phyloP scores from a whole-genome alignment of 192 early-diverging fungal genomes.

The Rhizophagus clarus region DNA sequence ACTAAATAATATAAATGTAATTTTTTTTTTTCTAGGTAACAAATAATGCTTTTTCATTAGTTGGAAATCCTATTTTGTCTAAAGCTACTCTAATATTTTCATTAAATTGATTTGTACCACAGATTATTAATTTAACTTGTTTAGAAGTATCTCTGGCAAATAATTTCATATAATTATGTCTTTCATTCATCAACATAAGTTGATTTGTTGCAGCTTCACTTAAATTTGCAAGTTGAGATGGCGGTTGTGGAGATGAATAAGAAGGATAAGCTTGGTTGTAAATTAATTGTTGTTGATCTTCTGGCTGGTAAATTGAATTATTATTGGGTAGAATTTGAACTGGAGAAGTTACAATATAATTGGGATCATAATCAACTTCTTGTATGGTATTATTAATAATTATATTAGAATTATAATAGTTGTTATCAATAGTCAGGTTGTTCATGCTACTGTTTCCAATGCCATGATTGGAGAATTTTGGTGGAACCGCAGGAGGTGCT shows the following conservation, averaged over 20 bases:
- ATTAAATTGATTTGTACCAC: background rate
- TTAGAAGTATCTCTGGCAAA: background rate
- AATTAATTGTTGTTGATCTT: too few species aligned
- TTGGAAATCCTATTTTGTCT: background rate
- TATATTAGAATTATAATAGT: too few species aligned
- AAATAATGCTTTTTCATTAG: conserved; percentile 8
- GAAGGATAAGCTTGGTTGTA: background rate
- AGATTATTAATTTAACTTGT: background rate
- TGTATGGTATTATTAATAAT: too few species aligned
- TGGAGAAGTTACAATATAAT: too few species aligned
- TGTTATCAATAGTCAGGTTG: too few species aligned
- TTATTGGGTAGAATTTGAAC: too few species aligned
- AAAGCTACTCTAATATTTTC: background rate
- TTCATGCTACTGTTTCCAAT: background rate
- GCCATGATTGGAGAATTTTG: background rate
- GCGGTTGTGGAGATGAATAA: background rate
- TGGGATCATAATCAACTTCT: too few species aligned
- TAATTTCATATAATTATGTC: background rate
- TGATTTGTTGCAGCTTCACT: background rate
- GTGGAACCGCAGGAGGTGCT: background rate
- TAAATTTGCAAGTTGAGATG: background rate
- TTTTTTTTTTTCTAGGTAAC: background rate
- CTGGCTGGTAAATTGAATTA: too few species aligned
- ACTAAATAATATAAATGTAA: background rate
- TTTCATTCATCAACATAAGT: background rate